Percentiles rank a stretch among this genome's conserved stretches.
phyloP scores from a whole-genome alignment of 2,329 filamentous ascomycete genomes.

The Pseudogymnoascus sp. region DNA sequence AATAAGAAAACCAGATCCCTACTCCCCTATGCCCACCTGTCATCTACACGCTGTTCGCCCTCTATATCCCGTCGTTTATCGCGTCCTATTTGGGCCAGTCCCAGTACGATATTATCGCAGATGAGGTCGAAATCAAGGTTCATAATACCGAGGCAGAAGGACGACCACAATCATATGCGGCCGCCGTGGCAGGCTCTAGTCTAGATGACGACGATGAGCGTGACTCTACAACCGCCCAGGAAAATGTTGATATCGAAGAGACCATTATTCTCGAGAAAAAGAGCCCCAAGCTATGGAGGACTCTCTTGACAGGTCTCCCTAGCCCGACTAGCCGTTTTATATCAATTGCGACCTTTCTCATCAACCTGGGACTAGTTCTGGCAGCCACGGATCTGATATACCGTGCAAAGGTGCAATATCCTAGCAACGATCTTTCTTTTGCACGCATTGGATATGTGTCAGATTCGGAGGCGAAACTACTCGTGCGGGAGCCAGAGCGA shows the following conservation, averaged over 20 bases:
- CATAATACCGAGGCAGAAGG: slow-evolving; percentile 38
- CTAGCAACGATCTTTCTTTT: slow-evolving; percentile 71
- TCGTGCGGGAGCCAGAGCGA: slow-evolving; percentile 77
- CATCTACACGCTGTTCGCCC: slow-evolving; percentile 54
- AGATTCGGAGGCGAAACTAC: slow-evolving; percentile 66
- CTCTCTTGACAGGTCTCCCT: slow-evolving; percentile 69
- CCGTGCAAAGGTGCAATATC: slow-evolving; percentile 61
- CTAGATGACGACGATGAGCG: slow-evolving; percentile 21
- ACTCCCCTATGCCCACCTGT: slow-evolving; percentile 35
- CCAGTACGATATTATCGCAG: slow-evolving; percentile 48
- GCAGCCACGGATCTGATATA: slow-evolving; percentile 74
- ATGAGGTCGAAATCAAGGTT: slow-evolving; percentile 50
- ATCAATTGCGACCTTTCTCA: slow-evolving; percentile 59
- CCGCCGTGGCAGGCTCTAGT: slow-evolving; percentile 22
- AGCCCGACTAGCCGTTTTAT: slow-evolving; percentile 60
- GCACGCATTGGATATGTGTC: slow-evolving; percentile 84
- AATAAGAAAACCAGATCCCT: slow-evolving; percentile 20
- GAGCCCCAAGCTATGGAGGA: slow-evolving; percentile 49
- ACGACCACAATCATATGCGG: slow-evolving; percentile 24
- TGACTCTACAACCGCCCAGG: slow-evolving; percentile 32
- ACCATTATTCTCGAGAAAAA: slow-evolving; percentile 53
- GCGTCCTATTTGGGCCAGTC: slow-evolving; percentile 49
- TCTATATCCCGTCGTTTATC: slow-evolving; percentile 60
- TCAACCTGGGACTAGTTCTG: slow-evolving; percentile 63
- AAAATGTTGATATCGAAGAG: slow-evolving; percentile 56